phyloP scores from a whole-genome alignment of 31 red algal genomes.

The Odonthalia washingtoniensis region DNA sequence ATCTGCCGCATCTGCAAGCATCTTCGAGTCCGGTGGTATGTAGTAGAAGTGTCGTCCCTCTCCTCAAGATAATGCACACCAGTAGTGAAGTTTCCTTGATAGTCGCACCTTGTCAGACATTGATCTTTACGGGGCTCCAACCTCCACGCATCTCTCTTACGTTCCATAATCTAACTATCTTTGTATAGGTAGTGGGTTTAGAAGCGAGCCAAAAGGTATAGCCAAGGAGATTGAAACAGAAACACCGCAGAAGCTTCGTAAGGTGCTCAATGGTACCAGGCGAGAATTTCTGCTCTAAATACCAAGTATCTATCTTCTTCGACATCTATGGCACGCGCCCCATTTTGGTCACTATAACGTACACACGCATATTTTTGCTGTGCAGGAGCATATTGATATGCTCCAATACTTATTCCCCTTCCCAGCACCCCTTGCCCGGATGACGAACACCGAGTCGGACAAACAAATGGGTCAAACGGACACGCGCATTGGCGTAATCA shows the following conservation, averaged over 20 bases:
- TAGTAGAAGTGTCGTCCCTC: slow-evolving; percentile 2
- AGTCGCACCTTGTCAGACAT: no score
- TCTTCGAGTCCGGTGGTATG: neutral
- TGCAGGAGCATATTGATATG: neutral
- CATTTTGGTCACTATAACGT: neutral
- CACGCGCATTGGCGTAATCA: neutral
- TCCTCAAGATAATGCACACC: neutral
- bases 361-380: neutral
- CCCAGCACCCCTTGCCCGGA: slow-evolving; percentile 18
- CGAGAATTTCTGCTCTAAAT: no score
- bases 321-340: no score
- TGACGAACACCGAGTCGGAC: neutral
- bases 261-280: no score
- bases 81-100: slow-evolving; percentile 13
- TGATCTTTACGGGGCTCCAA: no score
- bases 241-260: no score
- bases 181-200: no score
- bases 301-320: no score
- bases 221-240: no score
- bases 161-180: no score
- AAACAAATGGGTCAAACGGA: neutral
- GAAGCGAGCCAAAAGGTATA: no score
- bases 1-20: slow-evolving; percentile 27
- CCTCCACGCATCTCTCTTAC: no score
- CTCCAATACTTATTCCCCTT: neutral